phyloP scores from a whole-genome alignment of 2,329 filamentous ascomycete species.

The Claviceps africana region DNA sequence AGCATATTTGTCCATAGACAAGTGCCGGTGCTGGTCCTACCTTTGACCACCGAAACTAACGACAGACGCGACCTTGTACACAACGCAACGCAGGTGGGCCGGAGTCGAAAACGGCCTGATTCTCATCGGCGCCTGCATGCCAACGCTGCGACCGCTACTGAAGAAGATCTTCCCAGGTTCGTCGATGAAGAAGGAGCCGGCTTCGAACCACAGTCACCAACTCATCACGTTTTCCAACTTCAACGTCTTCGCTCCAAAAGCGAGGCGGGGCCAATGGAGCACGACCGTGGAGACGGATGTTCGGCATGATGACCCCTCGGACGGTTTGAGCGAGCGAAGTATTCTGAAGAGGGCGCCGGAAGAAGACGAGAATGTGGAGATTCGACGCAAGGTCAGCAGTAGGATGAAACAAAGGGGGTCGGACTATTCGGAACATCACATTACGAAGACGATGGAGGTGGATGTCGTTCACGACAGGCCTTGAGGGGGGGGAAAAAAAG shows the following conservation, averaged over 20 bases:
- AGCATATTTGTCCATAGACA: too few relatives aligned
- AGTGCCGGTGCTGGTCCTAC: too few relatives aligned
- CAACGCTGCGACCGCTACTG: constrained; percentile 4
- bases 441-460: constrained; percentile 4
- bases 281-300: constrained; percentile 4
- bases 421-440: neutral
- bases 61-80: neutral
- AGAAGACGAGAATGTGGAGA: constrained; percentile 1
- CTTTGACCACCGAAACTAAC: neutral
- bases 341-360: constrained; percentile 1
- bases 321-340: constrained; percentile 2
- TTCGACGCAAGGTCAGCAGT: neutral
- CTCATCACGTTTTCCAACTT: constrained; percentile 6
- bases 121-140: constrained; percentile 4
- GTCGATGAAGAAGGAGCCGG: neutral
- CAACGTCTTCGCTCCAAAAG: constrained; percentile 1
- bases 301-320: neutral
- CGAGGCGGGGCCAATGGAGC: constrained; percentile 3
- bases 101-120: constrained; percentile 6
- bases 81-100: constrained; percentile 2
- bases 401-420: neutral
- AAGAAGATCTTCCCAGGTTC: constrained; percentile 4
- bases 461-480: constrained; percentile 1
- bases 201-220: neutral
- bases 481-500: neutral